Evolutionary conservation across 331 rosid genomes (phyloP).

Genomic region (Prunus yedoensis): DNA sequence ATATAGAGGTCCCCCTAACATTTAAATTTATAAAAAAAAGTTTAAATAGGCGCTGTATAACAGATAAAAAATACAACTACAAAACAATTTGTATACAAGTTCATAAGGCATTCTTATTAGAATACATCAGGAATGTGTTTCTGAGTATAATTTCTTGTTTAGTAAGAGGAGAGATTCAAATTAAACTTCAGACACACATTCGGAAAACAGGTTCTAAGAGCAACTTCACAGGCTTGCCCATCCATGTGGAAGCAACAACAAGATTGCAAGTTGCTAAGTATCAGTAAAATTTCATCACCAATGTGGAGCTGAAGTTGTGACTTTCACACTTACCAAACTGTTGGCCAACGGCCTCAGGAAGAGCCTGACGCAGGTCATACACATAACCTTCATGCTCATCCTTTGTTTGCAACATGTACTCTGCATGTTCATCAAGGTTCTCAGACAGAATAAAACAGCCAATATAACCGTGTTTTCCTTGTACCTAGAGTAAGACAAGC

Average conservation of each 20-base stretch:
- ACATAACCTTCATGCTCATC: constrained; percentile 45
- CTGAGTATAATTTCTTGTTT: not conserved
- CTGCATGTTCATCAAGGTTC: constrained; percentile 68
- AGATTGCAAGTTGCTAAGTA: not conserved
- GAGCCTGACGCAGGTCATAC: constrained; percentile 62
- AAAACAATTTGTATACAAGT: not conserved
- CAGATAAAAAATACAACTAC: constrained; percentile 14
- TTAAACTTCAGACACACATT: not conserved
- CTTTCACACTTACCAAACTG: constrained; percentile 57
- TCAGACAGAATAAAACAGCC: constrained; percentile 87
- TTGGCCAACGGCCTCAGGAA: constrained; percentile 49
- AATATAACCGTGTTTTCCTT: constrained; percentile 57
- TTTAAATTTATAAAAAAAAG: constrained; percentile 1
- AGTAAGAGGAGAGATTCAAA: not conserved
- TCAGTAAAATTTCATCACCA: not conserved
- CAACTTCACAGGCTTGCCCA: not conserved
- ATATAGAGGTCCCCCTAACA: constrained; percentile 63
- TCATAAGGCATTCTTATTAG: not conserved
- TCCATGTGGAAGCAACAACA: not conserved
- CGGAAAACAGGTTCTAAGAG: not conserved
- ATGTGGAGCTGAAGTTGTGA: not conserved
- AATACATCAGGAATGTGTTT: not conserved
- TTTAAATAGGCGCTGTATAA: constrained; percentile 15
- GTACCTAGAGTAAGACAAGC: constrained; percentile 56
- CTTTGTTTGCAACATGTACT: constrained; percentile 46